Conservation (phyloP, 139 green algal genomes). For the Gonium pectorale region DNA sequence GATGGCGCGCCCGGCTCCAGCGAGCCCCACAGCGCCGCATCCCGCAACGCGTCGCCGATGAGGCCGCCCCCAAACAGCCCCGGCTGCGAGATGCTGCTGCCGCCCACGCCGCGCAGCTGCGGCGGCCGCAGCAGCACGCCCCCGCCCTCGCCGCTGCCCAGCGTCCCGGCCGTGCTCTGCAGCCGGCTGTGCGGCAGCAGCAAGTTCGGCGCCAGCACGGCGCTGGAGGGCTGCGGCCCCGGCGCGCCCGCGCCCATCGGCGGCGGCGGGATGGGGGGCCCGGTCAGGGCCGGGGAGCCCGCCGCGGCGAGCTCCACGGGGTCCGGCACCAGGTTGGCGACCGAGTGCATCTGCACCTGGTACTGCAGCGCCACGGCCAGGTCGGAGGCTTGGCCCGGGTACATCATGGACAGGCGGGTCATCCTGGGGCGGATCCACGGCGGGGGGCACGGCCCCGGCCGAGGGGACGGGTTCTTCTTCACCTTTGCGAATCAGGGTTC, state of each 20-base stretch:
- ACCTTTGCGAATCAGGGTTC: no score
- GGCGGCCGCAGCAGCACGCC: background rate
- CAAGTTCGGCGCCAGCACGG: background rate
- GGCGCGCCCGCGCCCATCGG: background rate
- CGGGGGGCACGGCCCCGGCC: no score
- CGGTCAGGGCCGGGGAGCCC: no score
- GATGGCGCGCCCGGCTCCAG: background rate
- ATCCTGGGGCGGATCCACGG: background rate
- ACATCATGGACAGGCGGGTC: background rate
- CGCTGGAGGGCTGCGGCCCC: background rate
- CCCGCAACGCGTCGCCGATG: background rate
- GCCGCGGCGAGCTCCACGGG: background rate
- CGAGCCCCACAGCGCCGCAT: conserved; percentile 11
- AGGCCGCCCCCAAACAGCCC: background rate
- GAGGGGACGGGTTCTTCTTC: no score
- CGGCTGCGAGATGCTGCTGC: background rate
- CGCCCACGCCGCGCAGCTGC: background rate
- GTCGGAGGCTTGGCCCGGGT: background rate
- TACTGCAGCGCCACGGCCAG: conserved; percentile 5
- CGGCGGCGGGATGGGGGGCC: background rate
- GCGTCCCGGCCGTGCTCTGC: background rate
- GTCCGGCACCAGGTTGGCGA: conserved; percentile 28
- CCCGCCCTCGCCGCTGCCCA: background rate
- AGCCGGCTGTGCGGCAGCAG: background rate
- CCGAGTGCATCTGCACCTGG: conserved; percentile 21